Evolutionary conservation across 2,329 filamentous ascomycete species (phyloP).

Genomic region (Emmonsiellopsis sp.): DNA sequence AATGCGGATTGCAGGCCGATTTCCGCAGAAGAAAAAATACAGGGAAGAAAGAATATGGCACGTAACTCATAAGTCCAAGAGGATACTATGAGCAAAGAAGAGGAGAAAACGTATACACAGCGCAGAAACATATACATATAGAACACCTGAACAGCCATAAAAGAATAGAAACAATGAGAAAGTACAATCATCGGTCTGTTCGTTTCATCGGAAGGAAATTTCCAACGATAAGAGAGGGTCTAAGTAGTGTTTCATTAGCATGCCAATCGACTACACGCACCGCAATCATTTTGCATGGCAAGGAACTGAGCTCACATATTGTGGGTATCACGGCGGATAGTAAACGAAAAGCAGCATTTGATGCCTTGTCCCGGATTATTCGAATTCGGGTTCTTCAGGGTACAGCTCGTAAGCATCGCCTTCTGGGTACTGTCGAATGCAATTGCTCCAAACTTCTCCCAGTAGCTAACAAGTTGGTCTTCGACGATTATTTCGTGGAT

Average conservation of each 20-base stretch:
- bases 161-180: background rate
- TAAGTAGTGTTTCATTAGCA: slow-evolving; percentile 35
- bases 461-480: slow-evolving; percentile 90
- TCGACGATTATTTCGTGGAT: slow-evolving; percentile 94
- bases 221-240: slow-evolving; percentile 87
- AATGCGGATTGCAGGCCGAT: background rate
- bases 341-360: slow-evolving; percentile 95
- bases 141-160: background rate
- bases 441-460: slow-evolving; percentile 98
- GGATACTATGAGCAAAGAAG: background rate
- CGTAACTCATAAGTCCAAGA: background rate
- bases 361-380: slow-evolving; percentile 63
- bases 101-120: background rate
- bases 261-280: background rate
- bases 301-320: slow-evolving; percentile 63
- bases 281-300: background rate
- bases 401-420: slow-evolving; percentile 87
- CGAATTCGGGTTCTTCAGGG: slow-evolving; percentile 70
- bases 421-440: slow-evolving; percentile 93
- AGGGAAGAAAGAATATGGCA: background rate
- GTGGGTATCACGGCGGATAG: slow-evolving; percentile 86
- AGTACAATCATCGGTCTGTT: slow-evolving; percentile 26
- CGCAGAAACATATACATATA: slow-evolving; percentile 5
- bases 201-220: slow-evolving; percentile 89
- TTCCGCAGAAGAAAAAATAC: background rate